These are phyloP conservation scores for Diaporthe sp. DNA, from an alignment of 2,329 filamentous ascomycete genomes.

Conservation along the genomic window DNA sequence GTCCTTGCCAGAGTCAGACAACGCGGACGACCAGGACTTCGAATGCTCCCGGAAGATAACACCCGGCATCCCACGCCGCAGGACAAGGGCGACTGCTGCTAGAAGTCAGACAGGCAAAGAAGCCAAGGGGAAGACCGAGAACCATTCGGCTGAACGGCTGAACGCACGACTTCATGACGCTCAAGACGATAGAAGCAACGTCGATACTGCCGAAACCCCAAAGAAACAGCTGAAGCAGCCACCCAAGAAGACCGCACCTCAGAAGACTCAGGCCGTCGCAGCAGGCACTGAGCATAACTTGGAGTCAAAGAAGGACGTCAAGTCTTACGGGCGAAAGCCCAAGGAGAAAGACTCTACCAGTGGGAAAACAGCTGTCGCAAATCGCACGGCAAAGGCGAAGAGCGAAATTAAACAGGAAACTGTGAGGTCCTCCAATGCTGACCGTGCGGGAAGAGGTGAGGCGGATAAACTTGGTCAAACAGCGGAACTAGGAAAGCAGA, in stretches of 20 bases:
- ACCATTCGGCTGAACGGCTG: background rate
- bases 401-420: background rate
- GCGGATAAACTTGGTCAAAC: background rate
- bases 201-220: too few relatives aligned
- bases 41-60: background rate
- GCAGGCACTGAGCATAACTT: background rate
- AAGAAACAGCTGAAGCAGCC: background rate
- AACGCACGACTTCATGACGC: background rate
- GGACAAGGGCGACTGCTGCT: constrained; percentile 8
- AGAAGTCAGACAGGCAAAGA: background rate
- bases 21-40: constrained; percentile 17
- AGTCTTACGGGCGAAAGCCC: too few relatives aligned
- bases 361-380: too few relatives aligned
- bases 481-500: background rate
- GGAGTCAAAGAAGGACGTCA: background rate
- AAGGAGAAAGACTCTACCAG: background rate
- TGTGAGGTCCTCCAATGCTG: background rate
- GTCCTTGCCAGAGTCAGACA: background rate
- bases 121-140: background rate
- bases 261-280: background rate
- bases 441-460: too few relatives aligned
- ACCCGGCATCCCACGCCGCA: background rate
- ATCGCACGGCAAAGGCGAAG: background rate
- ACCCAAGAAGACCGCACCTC: too few relatives aligned
- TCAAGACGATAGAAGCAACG: background rate